Evolutionary conservation across 2,329 filamentous ascomycete species (phyloP), one percentile per base, ranked within the genome.

Genomic region (Hortaea sp.): DNA sequence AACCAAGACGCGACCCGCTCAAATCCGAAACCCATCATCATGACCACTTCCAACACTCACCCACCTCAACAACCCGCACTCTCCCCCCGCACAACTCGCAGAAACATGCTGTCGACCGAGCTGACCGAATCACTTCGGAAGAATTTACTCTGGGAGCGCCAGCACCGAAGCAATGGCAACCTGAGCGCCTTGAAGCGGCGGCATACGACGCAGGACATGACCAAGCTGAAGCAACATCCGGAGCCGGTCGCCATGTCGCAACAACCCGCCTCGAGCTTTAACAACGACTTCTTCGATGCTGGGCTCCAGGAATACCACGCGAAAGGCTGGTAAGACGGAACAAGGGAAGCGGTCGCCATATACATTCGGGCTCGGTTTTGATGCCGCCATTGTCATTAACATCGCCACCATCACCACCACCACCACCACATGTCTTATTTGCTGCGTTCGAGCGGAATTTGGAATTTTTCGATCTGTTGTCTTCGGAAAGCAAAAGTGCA

Each of bases 41-140:
- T 82, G 61, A 82, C 80, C 10, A 77, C 83, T 13, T 77, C 77
- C n/a, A 81, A 81, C 47, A 71, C 71, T 5, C 79, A 85, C 53
- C 84, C 86, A 46, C 79, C 82, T 29, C 51, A 56, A 30, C 57
- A 58, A 47, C 51, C 60, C 9, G 85, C 88, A 1, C 76, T 95
- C 53, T 97, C 92, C 5, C 92, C 92, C 4, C 81, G 88, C 48
- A 95, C 90, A 0, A 95, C 89, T 0, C 80, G 92, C 43, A 80
- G 89, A 50, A 94, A 95, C 67, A 98, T 98, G 92, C 77, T 98
- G 47, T 84, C 87, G 6, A 94, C 87, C 0, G 92, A 98, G 69
- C 73, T 98, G 45, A 95, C 90, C 2, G 88, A 95, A 64, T 94
- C 88, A 20, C 80, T 98, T 3, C 81, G 92, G 20, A 85, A 88